A percentile compares a stretch with the other conserved stretches of the same genome.
Conservation (phyloP, 2,329 filamentous ascomycete species). For the Blumeria hordei region DNA sequence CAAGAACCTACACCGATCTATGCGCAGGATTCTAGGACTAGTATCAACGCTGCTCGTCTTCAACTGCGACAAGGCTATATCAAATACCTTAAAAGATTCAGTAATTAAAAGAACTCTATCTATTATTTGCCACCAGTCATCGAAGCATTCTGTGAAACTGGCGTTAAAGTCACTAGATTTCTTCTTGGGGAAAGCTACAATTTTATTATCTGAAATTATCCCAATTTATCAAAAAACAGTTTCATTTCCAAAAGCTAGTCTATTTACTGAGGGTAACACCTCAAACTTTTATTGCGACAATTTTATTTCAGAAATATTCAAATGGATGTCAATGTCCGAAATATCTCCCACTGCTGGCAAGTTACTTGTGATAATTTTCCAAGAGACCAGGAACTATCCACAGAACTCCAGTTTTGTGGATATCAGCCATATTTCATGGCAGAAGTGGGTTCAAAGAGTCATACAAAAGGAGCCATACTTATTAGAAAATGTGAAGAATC, state of each 20-base stretch:
- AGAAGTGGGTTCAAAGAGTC: slow-evolving; percentile 29
- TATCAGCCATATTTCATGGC: slow-evolving; percentile 21
- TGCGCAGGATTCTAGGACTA: slow-evolving; percentile 36
- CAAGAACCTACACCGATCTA: slow-evolving; percentile 36
- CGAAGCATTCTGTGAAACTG: slow-evolving; percentile 42
- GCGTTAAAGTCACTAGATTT: slow-evolving; percentile 42
- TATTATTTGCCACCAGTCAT: slow-evolving; percentile 33
- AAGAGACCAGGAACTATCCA: slow-evolving; percentile 15
- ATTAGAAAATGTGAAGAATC: slow-evolving; percentile 38
- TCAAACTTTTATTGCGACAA: slow-evolving; percentile 21
- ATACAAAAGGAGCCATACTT: slow-evolving; percentile 25
- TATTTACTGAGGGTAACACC: background rate
- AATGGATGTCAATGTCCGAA: slow-evolving; percentile 31
- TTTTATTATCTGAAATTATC: slow-evolving; percentile 17
- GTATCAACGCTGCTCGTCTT: slow-evolving; percentile 25
- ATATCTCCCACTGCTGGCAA: slow-evolving; percentile 36
- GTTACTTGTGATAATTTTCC: slow-evolving; percentile 32
- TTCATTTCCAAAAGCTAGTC: background rate
- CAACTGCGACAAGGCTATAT: slow-evolving; percentile 21
- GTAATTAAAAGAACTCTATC: slow-evolving; percentile 29
- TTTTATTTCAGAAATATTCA: slow-evolving; percentile 24
- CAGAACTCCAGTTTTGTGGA: slow-evolving; percentile 15
- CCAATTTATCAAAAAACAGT: slow-evolving; percentile 3
- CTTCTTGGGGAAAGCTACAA: slow-evolving; percentile 34
- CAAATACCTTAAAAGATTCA: slow-evolving; percentile 20